Evolutionary conservation across 257 asterid species (phyloP).

Genomic region (Lycium barbarum): DNA sequence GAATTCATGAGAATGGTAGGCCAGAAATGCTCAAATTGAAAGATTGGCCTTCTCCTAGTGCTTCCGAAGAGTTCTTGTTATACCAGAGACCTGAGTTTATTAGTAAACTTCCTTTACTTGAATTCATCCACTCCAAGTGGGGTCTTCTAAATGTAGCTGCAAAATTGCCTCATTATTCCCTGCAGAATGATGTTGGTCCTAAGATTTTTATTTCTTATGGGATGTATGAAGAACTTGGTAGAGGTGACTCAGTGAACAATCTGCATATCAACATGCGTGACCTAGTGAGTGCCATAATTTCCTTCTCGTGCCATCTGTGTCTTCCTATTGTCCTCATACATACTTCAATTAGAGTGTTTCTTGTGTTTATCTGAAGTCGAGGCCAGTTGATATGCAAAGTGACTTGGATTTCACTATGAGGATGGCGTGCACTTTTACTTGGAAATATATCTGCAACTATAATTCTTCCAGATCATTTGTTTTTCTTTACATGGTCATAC

Average conservation of each 20-base stretch:
- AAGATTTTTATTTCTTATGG: constrained; percentile 89
- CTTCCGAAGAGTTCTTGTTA: constrained; percentile 91
- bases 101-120: constrained; percentile 89
- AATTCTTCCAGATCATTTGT: neutral
- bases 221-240: constrained; percentile 62
- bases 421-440: neutral
- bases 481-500: neutral
- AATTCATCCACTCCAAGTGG: constrained; percentile 97
- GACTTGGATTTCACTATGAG: constrained; percentile 10
- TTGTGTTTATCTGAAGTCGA: constrained; percentile 2
- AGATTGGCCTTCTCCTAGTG: constrained; percentile 98
- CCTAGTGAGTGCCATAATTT: constrained; percentile 60
- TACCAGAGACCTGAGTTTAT: constrained; percentile 95
- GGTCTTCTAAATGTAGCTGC: constrained; percentile 98
- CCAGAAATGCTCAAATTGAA: constrained; percentile 80
- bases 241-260: constrained; percentile 72
- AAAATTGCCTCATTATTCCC: constrained; percentile 93
- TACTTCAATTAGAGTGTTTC: constrained; percentile 6
- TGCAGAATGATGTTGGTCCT: constrained; percentile 98
- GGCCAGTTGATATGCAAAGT: neutral
- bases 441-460: neutral
- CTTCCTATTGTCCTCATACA: neutral
- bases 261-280: constrained; percentile 91
- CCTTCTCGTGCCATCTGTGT: constrained; percentile 1
- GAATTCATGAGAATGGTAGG: constrained; percentile 69